Evolutionary conservation across 352 stramenopile species (phyloP).

Genomic region (Plasmopara viticola): DNA sequence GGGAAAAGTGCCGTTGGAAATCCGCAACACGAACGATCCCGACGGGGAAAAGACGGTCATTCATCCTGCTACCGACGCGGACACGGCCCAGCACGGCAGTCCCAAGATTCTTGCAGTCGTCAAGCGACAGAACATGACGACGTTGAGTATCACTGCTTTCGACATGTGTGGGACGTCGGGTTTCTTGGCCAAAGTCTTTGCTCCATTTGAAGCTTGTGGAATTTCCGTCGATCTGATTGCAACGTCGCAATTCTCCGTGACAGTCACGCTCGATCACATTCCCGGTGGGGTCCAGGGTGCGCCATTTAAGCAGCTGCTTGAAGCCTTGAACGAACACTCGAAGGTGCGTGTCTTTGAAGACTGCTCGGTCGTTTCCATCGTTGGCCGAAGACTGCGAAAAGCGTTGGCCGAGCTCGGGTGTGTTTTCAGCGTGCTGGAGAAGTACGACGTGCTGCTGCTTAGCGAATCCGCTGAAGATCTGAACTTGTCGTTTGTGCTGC

Average conservation of each 20-base stretch:
- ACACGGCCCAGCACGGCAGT: constrained; percentile 32
- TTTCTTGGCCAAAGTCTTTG: constrained; percentile 85
- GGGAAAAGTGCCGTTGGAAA: constrained; percentile 91
- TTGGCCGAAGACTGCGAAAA: constrained; percentile 73
- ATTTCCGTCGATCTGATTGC: constrained; percentile 87
- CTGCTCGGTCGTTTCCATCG: constrained; percentile 85
- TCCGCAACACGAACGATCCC: constrained; percentile 96
- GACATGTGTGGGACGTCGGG: constrained; percentile 82
- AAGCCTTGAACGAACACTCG: constrained; percentile 60
- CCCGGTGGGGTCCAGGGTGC: constrained; percentile 64
- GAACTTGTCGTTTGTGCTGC: constrained; percentile 87
- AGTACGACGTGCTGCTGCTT: constrained; percentile 79
- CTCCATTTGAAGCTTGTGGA: constrained; percentile 73
- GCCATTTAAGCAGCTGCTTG: constrained; percentile 60
- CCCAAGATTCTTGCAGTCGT: constrained; percentile 86
- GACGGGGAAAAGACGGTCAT: constrained; percentile 72
- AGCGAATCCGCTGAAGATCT: constrained; percentile 85
- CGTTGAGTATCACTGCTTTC: constrained; percentile 83
- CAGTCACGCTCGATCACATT: constrained; percentile 83
- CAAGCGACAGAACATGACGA: constrained; percentile 79
- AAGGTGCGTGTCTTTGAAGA: constrained; percentile 71
- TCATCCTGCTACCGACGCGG: constrained; percentile 26
- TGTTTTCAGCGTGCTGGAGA: constrained; percentile 82
- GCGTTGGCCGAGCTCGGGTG: constrained; percentile 72
- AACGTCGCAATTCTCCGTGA: constrained; percentile 87